These are phyloP conservation scores for Malania oleifera DNA, from an alignment of 164 flowering plant species.

Conservation along the genomic window DNA sequence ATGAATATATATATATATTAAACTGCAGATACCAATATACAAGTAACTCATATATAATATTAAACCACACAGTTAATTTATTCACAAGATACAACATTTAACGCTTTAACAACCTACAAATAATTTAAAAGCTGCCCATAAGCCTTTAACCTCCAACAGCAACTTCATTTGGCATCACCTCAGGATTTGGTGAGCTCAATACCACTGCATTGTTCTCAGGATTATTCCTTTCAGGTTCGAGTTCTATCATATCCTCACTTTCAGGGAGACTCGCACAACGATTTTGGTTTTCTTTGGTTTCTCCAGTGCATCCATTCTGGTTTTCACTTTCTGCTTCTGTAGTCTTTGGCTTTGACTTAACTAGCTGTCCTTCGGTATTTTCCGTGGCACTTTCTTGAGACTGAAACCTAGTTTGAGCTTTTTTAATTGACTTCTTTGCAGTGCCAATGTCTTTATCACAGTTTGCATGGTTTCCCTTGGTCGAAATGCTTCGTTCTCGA, in stretches of 20 bases:
- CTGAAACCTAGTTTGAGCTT: slow-evolving; percentile 44
- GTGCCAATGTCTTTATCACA: slow-evolving; percentile 16
- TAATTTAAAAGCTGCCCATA: too few species aligned
- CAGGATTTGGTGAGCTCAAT: slow-evolving; percentile 17
- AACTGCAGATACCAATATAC: background rate
- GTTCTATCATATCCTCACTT: slow-evolving; percentile 16
- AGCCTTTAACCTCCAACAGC: slow-evolving; percentile 29
- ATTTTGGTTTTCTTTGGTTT: slow-evolving; percentile 16
- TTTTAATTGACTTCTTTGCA: slow-evolving; percentile 34
- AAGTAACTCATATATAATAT: slow-evolving; percentile 2
- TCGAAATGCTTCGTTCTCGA: slow-evolving; percentile 19
- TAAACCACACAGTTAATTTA: slow-evolving; percentile 22
- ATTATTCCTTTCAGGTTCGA: slow-evolving; percentile 4
- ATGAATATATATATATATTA: too few species aligned
- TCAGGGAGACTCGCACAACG: slow-evolving; percentile 5
- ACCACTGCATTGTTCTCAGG: slow-evolving; percentile 6
- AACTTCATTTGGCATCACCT: slow-evolving; percentile 27
- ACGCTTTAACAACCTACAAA: slow-evolving; percentile 5
- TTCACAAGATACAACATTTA: slow-evolving; percentile 29
- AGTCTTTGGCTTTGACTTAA: slow-evolving; percentile 26
- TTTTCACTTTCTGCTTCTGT: slow-evolving; percentile 11
- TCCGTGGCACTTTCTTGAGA: slow-evolving; percentile 23
- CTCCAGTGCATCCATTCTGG: slow-evolving; percentile 12
- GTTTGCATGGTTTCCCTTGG: slow-evolving; percentile 23
- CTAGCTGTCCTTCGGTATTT: slow-evolving; percentile 33